Evolutionary conservation across 345 rosid genomes (phyloP), one percentile per base, ranked within the genome.

Genomic region (Eucalyptus caleyi): DNA sequence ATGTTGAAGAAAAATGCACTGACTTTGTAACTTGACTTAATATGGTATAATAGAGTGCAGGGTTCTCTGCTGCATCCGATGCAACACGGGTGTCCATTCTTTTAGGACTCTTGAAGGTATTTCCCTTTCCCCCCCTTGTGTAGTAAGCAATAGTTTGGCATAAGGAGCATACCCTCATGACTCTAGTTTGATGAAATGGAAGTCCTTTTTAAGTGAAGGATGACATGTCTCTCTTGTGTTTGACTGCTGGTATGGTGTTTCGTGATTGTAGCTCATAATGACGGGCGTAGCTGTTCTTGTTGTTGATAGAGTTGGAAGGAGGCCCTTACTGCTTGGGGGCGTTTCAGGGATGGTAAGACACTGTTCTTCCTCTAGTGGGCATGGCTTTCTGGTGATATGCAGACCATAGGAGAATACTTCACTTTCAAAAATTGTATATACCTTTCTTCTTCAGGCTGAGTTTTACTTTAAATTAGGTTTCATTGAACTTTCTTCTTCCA

Each of bases 41-140:
- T 90, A 42, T 91, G 65, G 87, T 91, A 30, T 92, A 88, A 90
- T 89, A 97, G 99, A 96, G 93, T 93, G 99, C 99, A 89, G 99
- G 99, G 90, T 98, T 97, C 88, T 95, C 99, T 87, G 97, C 97
- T 19, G 99, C 99, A 89, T 90, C 97, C 72, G 99, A 98, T 95
- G 99, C 99, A 89, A 98, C 99, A 60, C 92, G 98, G 89, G 99
- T 96, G 93, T 98, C 99, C 80, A 96, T 98, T 90, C 92, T 98
- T 67, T 96, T 98, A 80, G 99, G 98, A 88, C 51, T 96, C 49
- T 91, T 97, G 88, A 98, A 98, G 98, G 99, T 98, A 91, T 54
- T 44, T 88, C 54, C 62, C 53, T 72, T 11, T 23, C 85, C 16
- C 16, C 82, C 85, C 85, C 47, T 77, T 77, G 47, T 77, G 15